Percentiles rank a stretch among this genome's conserved stretches.
Evolutionary conservation across 202 grass and related monocot genomes (phyloP).

Genomic region (Setaria viridis): DNA sequence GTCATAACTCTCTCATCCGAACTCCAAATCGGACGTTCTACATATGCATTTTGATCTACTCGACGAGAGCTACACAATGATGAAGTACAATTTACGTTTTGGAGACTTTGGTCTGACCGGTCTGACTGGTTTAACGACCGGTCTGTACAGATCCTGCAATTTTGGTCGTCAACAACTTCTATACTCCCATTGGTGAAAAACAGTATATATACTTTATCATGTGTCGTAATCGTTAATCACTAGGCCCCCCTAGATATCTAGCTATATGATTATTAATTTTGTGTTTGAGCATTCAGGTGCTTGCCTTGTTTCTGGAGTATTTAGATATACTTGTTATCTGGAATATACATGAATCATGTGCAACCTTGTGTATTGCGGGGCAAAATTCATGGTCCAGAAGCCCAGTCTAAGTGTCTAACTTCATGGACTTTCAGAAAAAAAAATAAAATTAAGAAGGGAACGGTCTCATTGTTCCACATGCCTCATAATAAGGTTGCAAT

Average conservation of each 20-base stretch:
- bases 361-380: background rate
- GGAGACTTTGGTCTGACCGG: no score
- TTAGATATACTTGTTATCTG: conserved; percentile 2
- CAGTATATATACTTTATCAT: background rate
- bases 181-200: background rate
- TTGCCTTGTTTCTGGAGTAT: background rate
- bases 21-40: no score
- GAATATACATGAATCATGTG: conserved; percentile 6
- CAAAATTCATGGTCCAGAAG: background rate
- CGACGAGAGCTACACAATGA: no score
- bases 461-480: background rate
- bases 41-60: no score
- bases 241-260: background rate
- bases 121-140: no score
- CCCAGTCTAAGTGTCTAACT: background rate
- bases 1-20: no score
- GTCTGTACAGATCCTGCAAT: no score
- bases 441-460: background rate
- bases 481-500: background rate
- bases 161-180: background rate
- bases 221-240: background rate
- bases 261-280: background rate
- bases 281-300: background rate
- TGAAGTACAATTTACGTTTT: no score
- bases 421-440: background rate